Percentiles rank a stretch among this genome's conserved stretches.
phyloP scores from a whole-genome alignment of 73 alveolate genomes.

The Paramecium biaurelia region DNA sequence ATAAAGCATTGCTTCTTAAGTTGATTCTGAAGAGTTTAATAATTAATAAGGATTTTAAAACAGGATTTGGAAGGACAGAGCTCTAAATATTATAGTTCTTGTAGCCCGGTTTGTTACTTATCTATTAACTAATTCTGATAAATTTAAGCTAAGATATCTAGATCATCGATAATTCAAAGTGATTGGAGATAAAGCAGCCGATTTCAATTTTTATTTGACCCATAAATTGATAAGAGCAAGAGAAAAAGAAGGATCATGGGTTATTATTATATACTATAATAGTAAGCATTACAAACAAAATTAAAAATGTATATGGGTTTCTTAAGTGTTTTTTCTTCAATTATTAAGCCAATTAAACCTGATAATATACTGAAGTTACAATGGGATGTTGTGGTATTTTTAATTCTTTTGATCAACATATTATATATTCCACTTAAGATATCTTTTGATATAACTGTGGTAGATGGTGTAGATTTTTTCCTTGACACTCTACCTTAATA shows the following conservation, averaged over 20 bases:
- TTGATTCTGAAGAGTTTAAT: not conserved
- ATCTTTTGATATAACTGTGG: not conserved
- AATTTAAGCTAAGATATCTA: constrained; percentile 23
- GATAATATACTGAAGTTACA: not conserved
- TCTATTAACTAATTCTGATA: constrained; percentile 23
- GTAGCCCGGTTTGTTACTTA: constrained; percentile 22
- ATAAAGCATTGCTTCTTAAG: not conserved
- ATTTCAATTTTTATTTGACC: not conserved
- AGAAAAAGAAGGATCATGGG: constrained; percentile 2
- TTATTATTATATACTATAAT: not conserved
- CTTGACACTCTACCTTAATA: constrained; percentile 18
- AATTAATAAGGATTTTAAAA: constrained; percentile 6
- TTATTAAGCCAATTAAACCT: constrained; percentile 6
- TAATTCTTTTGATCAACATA: constrained; percentile 7
- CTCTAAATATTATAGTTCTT: constrained; percentile 28
- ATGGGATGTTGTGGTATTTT: constrained; percentile 28
- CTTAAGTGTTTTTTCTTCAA: not conserved
- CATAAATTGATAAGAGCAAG: not conserved
- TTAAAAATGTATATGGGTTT: not conserved
- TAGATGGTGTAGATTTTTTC: not conserved
- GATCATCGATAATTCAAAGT: constrained; percentile 12
- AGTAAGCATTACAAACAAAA: not conserved
- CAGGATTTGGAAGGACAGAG: constrained; percentile 31
- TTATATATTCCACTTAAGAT: not conserved
- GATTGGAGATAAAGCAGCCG: constrained; percentile 16